Base-by-base conservation (phyloP, 495 filamentous ascomycete genomes). In the Aspergillus incahuasiensis region DNA sequence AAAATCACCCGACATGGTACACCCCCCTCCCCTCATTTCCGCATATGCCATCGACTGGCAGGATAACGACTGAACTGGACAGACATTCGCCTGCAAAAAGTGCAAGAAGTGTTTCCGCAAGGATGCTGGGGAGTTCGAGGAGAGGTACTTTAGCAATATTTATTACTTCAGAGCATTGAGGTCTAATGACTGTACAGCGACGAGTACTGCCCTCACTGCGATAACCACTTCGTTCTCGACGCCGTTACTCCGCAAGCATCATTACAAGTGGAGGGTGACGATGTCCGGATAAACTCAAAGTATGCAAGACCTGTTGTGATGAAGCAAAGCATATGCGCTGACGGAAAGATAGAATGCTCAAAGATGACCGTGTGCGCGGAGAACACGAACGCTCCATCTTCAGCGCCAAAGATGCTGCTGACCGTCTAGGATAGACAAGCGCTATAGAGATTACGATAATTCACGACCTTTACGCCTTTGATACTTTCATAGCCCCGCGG, bases 191-290 rank as follows among this genome's bases (percentile, higher is more conserved):
- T 22, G 32, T 39, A 4, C 12, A 89, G 90, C 68, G 95, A 98
- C 77, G 95, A 98, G 72, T 97, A 95, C 76, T 97, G 94, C 75
- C 95, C 94, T n/a, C 88, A 96, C 74, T 98, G 94, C 78, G 94
- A 98, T 70, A 98, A 98, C 71, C 94, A 97, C 72, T 98, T 91
- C 66, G 87, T 97, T 20, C 73, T 97, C 55, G 92, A 97, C 16
- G 94, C 94, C 21, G 66, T 86, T 54, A 88, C 86, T 19, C 89
- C 94, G 9, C 88, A 91, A 71, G 79, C 91, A 8, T 77, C 84
- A 32, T 70, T 98, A 49, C 79, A 89, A 51, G 80, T 97, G 24
- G 94, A 97, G 69, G 88, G 94, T 38, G 92, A 92, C 41, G 94
- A 98, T 74, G 87, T 82, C 3, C 79, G 94, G 22, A 78, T 87